Base-by-base conservation (phyloP, 2,329 filamentous ascomycete genomes). In the Pseudopyricularia cyperi region DNA sequence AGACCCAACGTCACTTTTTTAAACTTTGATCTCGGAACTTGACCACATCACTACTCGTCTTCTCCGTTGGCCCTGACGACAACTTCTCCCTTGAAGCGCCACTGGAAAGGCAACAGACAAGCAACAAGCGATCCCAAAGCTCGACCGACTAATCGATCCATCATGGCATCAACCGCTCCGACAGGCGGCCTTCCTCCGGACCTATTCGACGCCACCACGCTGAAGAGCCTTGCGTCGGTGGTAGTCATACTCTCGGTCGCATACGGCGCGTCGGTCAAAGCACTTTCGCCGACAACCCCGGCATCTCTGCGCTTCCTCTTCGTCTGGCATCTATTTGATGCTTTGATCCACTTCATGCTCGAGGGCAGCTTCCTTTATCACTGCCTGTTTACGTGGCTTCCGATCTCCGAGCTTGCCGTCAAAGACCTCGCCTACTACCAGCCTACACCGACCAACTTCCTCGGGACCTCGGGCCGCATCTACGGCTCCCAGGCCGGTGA, bases 241-340 rank as follows among this genome's bases (percentile, higher is more conserved):
- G 60, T 81, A 53, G 70, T 70, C 57, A 74, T 83, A 57, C 65
- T 78, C 17, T 61, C 66, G 51, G 62, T 68, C 52, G 76, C 77
- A 52, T 78, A 79, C 62, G 57, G 57, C 24, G 60, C 71, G 22
- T 81, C 79, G 9, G 68, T 69, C 30, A 59, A 56, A 48, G 67
- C 69, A 22, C 69, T 79, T 22, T 65, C 83, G 4, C 63, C 68
- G 17, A 62, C 71, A 1, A 72, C 80, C 11, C 68, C 77, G 1
- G 64, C 70, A 35, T 77, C 81, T 50, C 74, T 76, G 52, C 88
- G 89, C 55, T 71, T 87, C 63, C 82, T 96, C 57, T 95, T 95
- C 75, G 79, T 94, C 69, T 96, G 91, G 91, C 90, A 96, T 71
- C 77, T 87, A 35, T 94, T 95, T 70, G 90, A 96, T 66, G 88